Evolutionary conservation across 139 green algal genomes (phyloP).

Genomic region (Diplosphaera chodatii): DNA sequence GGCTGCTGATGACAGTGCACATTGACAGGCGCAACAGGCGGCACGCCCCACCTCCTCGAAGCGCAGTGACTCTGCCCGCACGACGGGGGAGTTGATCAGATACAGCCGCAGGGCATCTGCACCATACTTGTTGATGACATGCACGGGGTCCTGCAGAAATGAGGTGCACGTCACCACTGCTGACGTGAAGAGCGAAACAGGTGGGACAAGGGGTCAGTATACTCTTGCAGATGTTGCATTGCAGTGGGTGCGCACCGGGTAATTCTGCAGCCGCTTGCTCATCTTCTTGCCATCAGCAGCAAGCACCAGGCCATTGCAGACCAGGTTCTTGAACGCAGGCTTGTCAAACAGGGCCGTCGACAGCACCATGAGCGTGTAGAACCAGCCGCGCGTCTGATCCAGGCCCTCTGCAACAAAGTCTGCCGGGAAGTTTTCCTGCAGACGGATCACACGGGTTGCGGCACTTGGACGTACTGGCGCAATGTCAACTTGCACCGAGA

Average conservation of each 20-base stretch:
- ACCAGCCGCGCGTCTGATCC: constrained; percentile 67
- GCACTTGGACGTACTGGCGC: too few relatives aligned
- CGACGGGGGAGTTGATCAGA: constrained; percentile 95
- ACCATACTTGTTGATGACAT: constrained; percentile 86
- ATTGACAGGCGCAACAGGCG: too few relatives aligned
- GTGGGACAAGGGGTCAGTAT: too few relatives aligned
- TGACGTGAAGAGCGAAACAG: too few relatives aligned
- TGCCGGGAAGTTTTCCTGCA: constrained; percentile 74
- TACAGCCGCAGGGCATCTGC: constrained; percentile 96
- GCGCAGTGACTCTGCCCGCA: constrained; percentile 84
- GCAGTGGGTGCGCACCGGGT: constrained; percentile 86
- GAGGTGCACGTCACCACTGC: too few relatives aligned
- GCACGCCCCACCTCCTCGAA: constrained; percentile 90
- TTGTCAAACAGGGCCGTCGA: constrained; percentile 98
- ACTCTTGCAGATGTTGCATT: too few relatives aligned
- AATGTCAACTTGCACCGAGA: too few relatives aligned
- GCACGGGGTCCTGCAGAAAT: constrained; percentile 72
- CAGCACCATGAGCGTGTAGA: constrained; percentile 99
- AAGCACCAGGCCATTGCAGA: constrained; percentile 98
- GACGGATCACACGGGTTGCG: too few relatives aligned
- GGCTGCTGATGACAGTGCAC: too few relatives aligned
- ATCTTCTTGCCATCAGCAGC: constrained; percentile 99
- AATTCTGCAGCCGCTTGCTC: constrained; percentile 98
- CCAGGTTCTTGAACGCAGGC: constrained; percentile 97
- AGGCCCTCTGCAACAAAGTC: constrained; percentile 84